Evolutionary conservation across 2,329 filamentous ascomycete species (phyloP), one percentile per base, ranked within the genome.

Genomic region (Talaromyces sp.): DNA sequence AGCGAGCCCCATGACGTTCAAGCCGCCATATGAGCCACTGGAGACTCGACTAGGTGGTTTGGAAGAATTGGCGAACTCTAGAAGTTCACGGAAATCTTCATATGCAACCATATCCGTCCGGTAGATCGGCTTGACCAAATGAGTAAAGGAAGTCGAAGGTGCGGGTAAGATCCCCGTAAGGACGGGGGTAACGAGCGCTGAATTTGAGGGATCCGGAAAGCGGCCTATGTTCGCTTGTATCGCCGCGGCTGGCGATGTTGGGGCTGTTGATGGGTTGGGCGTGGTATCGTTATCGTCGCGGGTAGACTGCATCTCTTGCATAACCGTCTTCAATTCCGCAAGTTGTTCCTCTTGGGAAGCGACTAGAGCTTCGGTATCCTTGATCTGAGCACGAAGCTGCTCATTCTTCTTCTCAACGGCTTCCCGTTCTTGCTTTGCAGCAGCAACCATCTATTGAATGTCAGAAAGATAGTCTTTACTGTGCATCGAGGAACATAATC

Each of bases 281-380:
- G 83, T 84, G 45, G 81, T 85, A 52, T 86, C 82, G 63, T 84
- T 81, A 64, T 95, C 89, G 64, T 94, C 89, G 60, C 81, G 82
- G 25, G 69, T 65, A 64, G 90, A 85, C 11, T 84, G 80, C 85
- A 97, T 89, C 66, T 88, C 86, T 74, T 96, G 91, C 85, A 99
- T 90, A 62, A 97, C 91, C 19, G 84, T 80, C 75, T 99, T 99
- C 62, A 99, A 83, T 72, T 97, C 89, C 2, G 88, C 82, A 2
- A 99, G 80, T 71, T 99, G 94, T 72, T 97, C 92, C 70, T 96
- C 92, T 66, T 97, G 91, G 1, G 90, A 96, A 59, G 85, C 86
- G 61, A 99, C 82, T 17, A 99, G 81, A 22, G 83, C 81, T 73
- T 97, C 91, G 0, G 89, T 93, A 70, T 99, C 93, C 58, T 85